phyloP scores from a whole-genome alignment of 2,329 filamentous ascomycete genomes.

The Akanthomyces muscarius region DNA sequence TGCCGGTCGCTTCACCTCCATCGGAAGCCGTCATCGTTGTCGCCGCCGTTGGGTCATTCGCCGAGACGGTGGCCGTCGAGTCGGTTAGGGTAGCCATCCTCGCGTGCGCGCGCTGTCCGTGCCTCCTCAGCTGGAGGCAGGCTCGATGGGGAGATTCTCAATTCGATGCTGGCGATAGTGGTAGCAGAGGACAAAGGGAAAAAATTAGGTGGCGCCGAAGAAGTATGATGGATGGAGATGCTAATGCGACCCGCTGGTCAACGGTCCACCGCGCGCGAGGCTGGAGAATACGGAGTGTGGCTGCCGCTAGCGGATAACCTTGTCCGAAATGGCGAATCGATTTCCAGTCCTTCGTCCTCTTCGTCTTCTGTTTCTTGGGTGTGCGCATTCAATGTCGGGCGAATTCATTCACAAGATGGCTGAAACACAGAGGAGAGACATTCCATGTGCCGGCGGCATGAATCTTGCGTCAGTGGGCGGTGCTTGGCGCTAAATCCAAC shows the following conservation, averaged over 20 bases:
- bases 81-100: not conserved
- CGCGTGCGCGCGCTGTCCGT: not conserved
- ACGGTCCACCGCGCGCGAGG: constrained; percentile 1
- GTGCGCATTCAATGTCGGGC: too few relatives aligned
- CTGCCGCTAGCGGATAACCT: not conserved
- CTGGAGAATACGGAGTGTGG: not conserved
- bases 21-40: not conserved
- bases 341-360: too few relatives aligned
- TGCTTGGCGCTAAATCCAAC: constrained; percentile 11
- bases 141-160: not conserved
- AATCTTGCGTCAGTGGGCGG: not conserved
- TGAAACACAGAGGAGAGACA: not conserved
- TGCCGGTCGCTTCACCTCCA: not conserved
- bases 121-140: constrained; percentile 2
- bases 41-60: not conserved
- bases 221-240: not conserved
- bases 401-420: not conserved
- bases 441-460: not conserved
- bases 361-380: too few relatives aligned
- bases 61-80: not conserved
- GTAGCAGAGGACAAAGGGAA: not conserved
- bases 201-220: not conserved
- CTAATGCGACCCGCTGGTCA: constrained; percentile 1
- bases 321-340: not conserved
- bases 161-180: not conserved